These are phyloP conservation scores for Scutellospora calospora DNA, from an alignment of 371 early-diverging fungal genomes.

Conservation along the genomic window DNA sequence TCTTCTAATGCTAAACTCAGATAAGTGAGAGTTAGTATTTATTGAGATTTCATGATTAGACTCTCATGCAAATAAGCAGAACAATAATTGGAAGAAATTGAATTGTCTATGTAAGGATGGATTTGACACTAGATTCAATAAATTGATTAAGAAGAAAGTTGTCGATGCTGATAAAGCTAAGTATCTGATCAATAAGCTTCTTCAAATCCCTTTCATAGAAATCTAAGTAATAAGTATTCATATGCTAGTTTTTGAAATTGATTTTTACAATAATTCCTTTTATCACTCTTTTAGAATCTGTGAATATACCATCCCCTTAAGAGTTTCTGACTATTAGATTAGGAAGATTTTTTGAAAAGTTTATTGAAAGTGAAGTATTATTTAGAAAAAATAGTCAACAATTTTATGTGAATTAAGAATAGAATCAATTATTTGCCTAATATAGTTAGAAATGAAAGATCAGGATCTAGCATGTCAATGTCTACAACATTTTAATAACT, in stretches of 20 bases:
- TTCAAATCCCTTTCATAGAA: not conserved
- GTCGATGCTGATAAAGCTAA: not conserved
- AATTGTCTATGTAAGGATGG: slow-evolving; percentile 17
- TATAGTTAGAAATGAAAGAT: not conserved
- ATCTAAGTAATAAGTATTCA: slow-evolving; percentile 20
- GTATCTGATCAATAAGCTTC: not conserved
- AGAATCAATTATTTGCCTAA: slow-evolving; percentile 5
- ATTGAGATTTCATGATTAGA: slow-evolving; percentile 21
- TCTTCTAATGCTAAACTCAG: slow-evolving; percentile 23
- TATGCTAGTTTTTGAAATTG: slow-evolving; percentile 14
- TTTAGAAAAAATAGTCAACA: slow-evolving; percentile 8
- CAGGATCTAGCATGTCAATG: not conserved
- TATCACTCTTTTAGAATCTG: slow-evolving; percentile 18
- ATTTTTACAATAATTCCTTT: slow-evolving; percentile 28
- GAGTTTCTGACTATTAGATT: not conserved
- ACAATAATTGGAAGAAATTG: slow-evolving; percentile 19
- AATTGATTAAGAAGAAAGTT: not conserved
- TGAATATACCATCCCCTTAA: slow-evolving; percentile 4
- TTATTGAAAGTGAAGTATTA: slow-evolving; percentile 14
- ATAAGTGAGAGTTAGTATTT: not conserved
- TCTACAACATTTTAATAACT: too few relatives aligned
- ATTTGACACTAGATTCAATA: not conserved
- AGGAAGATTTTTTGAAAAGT: slow-evolving; percentile 22
- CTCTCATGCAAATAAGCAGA: not conserved
- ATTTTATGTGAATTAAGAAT: not conserved